A percentile compares a stretch with the other conserved stretches of the same genome.
Conservation (phyloP, 2,329 filamentous ascomycete species). For the Fusarium pilosicola region DNA sequence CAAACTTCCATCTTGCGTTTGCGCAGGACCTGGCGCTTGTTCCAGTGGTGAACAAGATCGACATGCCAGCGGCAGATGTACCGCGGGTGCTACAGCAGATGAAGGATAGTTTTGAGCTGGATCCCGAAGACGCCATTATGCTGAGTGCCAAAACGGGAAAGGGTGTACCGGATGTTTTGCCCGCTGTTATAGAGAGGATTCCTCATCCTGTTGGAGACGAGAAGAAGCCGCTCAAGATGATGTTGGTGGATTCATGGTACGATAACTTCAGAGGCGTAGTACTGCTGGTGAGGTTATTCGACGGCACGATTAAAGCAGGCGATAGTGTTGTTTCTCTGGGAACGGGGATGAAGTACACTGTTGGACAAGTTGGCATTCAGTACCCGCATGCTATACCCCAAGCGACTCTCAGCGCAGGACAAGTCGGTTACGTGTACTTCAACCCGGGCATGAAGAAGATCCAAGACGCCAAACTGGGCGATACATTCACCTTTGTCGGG, state of each 20-base stretch:
- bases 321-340: conserved; percentile 89
- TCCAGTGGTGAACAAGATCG: conserved; percentile 96
- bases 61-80: conserved; percentile 90
- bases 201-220: conserved; percentile 81
- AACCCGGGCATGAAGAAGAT: conserved; percentile 98
- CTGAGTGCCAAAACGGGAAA: conserved; percentile 95
- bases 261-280: conserved; percentile 95
- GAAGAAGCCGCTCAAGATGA: conserved; percentile 78
- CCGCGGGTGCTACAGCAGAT: conserved; percentile 87
- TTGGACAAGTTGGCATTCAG: conserved; percentile 97
- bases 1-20: conserved; percentile 98
- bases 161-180: conserved; percentile 85
- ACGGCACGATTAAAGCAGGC: conserved; percentile 83
- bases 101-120: conserved; percentile 85
- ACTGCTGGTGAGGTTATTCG: conserved; percentile 89
- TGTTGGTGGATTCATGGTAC: conserved; percentile 98
- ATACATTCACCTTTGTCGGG: conserved; percentile 89
- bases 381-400: conserved; percentile 89
- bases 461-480: conserved; percentile 94
- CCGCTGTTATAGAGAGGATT: conserved; percentile 85
- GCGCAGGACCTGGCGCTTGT: conserved; percentile 87
- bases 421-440: conserved; percentile 96
- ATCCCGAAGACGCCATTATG: conserved; percentile 73
- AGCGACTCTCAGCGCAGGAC: conserved; percentile 82
- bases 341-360: conserved; percentile 88